Evolutionary conservation across 495 filamentous ascomycete genomes (phyloP).

Genomic region (Aspergillus sclerotioniger): DNA sequence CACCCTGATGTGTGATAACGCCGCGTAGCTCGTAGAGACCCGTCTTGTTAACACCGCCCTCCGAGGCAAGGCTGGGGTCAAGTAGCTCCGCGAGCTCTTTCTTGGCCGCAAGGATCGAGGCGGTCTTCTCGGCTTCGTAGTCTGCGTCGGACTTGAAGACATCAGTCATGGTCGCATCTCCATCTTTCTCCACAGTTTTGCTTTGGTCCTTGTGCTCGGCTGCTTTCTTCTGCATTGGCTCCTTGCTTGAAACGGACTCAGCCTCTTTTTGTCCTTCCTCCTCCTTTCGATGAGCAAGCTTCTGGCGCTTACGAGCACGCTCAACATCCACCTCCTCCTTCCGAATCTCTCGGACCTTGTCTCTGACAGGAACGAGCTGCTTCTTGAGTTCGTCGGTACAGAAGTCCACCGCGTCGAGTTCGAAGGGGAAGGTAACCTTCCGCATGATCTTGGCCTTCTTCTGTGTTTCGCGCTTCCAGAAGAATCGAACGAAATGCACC

Average conservation of each 20-base stretch:
- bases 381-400: conserved; percentile 86
- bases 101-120: conserved; percentile 71
- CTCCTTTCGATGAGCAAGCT: conserved; percentile 30
- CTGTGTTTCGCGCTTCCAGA: conserved; percentile 88
- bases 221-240: conserved; percentile 50
- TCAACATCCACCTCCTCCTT: conserved; percentile 93
- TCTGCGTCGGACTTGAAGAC: conserved; percentile 90
- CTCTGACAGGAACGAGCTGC: conserved; percentile 81
- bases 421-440: conserved; percentile 92
- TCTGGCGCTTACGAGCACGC: conserved; percentile 60
- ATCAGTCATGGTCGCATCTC: conserved; percentile 70
- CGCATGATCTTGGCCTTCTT: conserved; percentile 99
- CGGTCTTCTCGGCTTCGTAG: conserved; percentile 78
- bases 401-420: conserved; percentile 91
- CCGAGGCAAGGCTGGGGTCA: conserved; percentile 64
- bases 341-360: conserved; percentile 91
- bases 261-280: conserved; percentile 50
- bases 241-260: conserved; percentile 31
- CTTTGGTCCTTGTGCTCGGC: conserved; percentile 48
- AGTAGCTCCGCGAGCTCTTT: conserved; percentile 78
- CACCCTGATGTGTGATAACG: conserved; percentile 96
- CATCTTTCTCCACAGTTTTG: conserved; percentile 46
- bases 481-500: conserved; percentile 97
- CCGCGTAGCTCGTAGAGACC: conserved; percentile 93
- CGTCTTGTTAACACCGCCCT: conserved; percentile 83